Base-by-base conservation (phyloP, 2,329 filamentous ascomycete species). In the Monilinia vaccinii-corymbosi region DNA sequence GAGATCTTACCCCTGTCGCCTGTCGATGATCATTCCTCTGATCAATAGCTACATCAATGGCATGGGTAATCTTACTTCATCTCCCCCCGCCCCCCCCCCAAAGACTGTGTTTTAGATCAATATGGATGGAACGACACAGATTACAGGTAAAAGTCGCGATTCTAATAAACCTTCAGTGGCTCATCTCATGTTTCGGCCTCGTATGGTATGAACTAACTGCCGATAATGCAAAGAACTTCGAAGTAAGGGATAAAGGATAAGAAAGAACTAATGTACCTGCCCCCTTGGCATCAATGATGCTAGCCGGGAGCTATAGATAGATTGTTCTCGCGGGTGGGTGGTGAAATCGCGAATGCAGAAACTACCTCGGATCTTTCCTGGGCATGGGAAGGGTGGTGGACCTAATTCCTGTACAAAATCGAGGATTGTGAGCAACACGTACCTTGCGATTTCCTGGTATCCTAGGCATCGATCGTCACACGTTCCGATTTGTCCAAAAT, bases 361-460 rank as follows among this genome's bases (percentile, higher is more conserved):
- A 73, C 79, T 62, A 75, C 82, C 45, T 28, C 66, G 0, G 78
- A 80, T 48, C 69, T 79, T 3, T 79, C 78, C 67, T 79, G 76
- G 77, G 76, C 73, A 53, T 14, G 60, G 45, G 40, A 61, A 47
- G 59, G 6, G 65, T 18, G 49, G 60, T 31, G 60, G 11, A 34
- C 25, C 46, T 77, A 47, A 47, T 14, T 56, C 38, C 28, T 42
- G 25, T 47, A 55, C 18, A 31, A 18, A 2, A n/a, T n/a, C 38
- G 34, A 36, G 14, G 11, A 36, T 36, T n/a, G n/a, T n/a, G n/a
- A n/a, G n/a, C 34, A 3, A 14, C 13, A 13, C 14, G 4, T 36
- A 36, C 2, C 9, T 11, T 36, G 34, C 13, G 11, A 36, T 36
- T 36, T 36, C 13, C 34, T 14, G 2, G 4, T 10, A 36, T 36